phyloP scores from a whole-genome alignment of 208 protist genomes.

The Plasmodiophora brassicae region DNA sequence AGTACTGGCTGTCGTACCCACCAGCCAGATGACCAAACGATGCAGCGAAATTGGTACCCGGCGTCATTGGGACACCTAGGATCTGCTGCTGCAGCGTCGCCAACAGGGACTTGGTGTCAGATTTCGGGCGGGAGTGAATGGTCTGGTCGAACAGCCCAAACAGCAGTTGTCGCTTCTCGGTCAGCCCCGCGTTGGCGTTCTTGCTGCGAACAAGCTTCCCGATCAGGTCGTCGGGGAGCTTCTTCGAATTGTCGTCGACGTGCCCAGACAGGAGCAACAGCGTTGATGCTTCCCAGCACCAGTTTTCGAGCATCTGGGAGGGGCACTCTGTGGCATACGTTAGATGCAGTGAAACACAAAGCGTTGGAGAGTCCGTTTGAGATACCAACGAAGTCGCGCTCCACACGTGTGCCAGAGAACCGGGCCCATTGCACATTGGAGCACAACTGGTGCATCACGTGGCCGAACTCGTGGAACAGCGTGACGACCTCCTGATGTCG shows the following conservation, averaged over 20 bases:
- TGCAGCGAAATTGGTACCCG: not conserved
- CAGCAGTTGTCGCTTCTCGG: conserved; percentile 10
- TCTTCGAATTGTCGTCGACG: conserved; percentile 21
- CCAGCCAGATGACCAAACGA: conserved; percentile 40
- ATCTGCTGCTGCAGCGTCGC: not conserved
- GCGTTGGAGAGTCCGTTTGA: not conserved
- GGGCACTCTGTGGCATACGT: conserved; percentile 16
- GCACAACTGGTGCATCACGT: conserved; percentile 38
- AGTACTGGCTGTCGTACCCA: conserved; percentile 34
- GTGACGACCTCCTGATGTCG: conserved; percentile 34
- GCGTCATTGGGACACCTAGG: conserved; percentile 20
- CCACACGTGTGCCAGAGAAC: conserved; percentile 2
- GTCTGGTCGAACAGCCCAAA: conserved; percentile 31
- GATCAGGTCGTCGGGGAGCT: conserved; percentile 22
- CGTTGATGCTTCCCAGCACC: conserved; percentile 23
- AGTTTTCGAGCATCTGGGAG: conserved; percentile 36
- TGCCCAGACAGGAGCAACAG: not conserved
- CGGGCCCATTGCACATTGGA: not conserved
- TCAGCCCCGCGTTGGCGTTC: conserved; percentile 10
- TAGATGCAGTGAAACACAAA: not conserved
- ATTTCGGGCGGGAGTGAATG: conserved; percentile 11
- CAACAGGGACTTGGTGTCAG: not conserved
- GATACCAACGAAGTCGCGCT: conserved; percentile 26
- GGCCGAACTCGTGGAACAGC: conserved; percentile 37
- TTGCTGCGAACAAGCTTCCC: not conserved